Evolutionary conservation across 2,329 filamentous ascomycete species (phyloP).

Genomic region (Rhexocercosporidium sp.): DNA sequence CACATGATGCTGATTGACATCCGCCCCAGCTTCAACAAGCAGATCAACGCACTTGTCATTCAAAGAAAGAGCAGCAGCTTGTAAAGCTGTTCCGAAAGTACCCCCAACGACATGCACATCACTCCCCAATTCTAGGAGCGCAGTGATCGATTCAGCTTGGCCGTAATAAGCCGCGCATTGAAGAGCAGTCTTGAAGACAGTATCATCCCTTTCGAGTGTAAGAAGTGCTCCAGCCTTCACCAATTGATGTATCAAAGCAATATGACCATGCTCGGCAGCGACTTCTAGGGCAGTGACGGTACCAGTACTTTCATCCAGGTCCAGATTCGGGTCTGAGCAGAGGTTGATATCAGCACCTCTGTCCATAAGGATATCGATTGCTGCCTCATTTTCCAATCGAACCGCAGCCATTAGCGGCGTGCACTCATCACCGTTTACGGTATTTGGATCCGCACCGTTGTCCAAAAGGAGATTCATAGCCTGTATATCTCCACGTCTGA

Average conservation of each 20-base stretch:
- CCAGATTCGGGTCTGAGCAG: neutral
- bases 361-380: neutral
- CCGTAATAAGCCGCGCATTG: conserved; percentile 9
- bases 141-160: neutral
- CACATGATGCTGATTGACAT: conserved; percentile 5
- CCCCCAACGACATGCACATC: conserved; percentile 7
- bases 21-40: conserved; percentile 2
- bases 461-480: conserved; percentile 1
- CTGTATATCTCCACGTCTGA: neutral
- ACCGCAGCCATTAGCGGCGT: conserved; percentile 4
- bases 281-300: neutral
- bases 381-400: neutral
- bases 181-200: neutral
- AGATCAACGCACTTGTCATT: conserved; percentile 1
- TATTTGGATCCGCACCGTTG: conserved; percentile 3
- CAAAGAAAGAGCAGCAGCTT: neutral
- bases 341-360: conserved; percentile 2
- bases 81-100: conserved; percentile 1
- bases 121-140: conserved; percentile 6
- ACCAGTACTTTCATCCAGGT: neutral
- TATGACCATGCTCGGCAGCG: neutral
- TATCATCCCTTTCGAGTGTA: neutral
- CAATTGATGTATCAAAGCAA: neutral
- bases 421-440: neutral
- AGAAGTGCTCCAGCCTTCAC: neutral